Conservation (phyloP, 345 rosid species). For the Populus tremula region DNA sequence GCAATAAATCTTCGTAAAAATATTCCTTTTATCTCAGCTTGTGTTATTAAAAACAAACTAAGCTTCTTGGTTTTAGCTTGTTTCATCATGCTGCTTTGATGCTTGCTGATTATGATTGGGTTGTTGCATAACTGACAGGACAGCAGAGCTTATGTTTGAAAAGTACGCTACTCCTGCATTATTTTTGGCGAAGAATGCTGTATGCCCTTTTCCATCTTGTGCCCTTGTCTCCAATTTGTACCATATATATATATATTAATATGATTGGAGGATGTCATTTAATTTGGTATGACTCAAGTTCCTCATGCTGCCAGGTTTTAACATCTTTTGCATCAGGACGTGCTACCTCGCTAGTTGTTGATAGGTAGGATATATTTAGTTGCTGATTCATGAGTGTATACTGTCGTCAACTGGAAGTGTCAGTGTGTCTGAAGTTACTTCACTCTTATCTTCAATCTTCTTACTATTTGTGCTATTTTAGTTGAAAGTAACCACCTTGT, state of each 20-base stretch:
- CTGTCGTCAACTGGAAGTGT: not conserved
- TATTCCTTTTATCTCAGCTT: not conserved
- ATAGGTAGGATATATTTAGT: constrained; percentile 47
- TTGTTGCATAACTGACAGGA: constrained; percentile 47
- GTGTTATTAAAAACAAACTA: not conserved
- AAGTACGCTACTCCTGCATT: constrained; percentile 94
- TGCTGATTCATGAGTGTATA: not conserved
- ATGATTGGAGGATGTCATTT: not conserved
- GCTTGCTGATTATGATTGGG: constrained; percentile 4
- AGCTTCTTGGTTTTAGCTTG: not conserved
- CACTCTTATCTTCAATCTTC: not conserved
- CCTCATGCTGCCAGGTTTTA: constrained; percentile 64
- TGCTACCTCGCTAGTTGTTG: constrained; percentile 95
- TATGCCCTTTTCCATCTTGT: constrained; percentile 36
- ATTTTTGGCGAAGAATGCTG: constrained; percentile 98
- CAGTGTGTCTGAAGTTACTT: not conserved
- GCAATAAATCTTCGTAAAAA: not conserved
- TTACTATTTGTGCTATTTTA: not conserved
- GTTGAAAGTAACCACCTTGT: not conserved
- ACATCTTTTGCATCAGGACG: constrained; percentile 99
- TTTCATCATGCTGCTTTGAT: not conserved
- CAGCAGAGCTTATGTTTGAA: constrained; percentile 94
- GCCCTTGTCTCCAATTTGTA: not conserved
- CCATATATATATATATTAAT: constrained; percentile 1
- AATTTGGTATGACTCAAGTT: constrained; percentile 11